Evolutionary conservation across 139 green algal species (phyloP), one percentile per base, ranked within the genome.

Genomic region (Dunaliella sp.): DNA sequence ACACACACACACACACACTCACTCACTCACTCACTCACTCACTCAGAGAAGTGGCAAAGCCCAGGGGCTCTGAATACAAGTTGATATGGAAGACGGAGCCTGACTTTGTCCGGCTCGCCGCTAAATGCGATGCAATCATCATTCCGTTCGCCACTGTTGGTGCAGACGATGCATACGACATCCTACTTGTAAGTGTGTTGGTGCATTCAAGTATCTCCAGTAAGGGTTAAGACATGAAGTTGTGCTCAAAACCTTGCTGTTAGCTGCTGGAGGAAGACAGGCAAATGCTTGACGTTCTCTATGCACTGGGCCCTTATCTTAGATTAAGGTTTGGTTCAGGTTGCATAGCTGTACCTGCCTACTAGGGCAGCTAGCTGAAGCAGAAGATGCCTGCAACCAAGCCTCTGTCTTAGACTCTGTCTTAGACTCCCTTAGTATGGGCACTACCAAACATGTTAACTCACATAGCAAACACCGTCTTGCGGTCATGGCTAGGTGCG

Each of bases 81-180:
- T 89, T 98, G 38, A 86, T 95, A 36, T 98, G 95, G 95, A 92
- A 88, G 86, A 89, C 94, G 0, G 90, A 85, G 48, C 90, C 90
- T 0, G 95, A 98, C 88, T 97, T 98, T 88, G 93, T 97, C 80
- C 90, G 95, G 28, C 90, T 97, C 88, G 95, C 95, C 2, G 88
- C 91, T 36, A 91, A 89, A 38, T 88, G 90, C 59, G 88, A 89
- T 28, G 94, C 94, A 2, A 88, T 94, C 48, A 96, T 97, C 57
- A 93, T 97, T 76, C 93, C 95, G 16, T 95, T 97, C 86, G 90
- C 92, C 7, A 90, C 92, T 21, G 89, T 97, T 28, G 94, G 94
- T 25, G 92, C 87, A 3, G 94, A 97, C 74, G 94, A 97, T 65
- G 90, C 90, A 24, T 93, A 92, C 59, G 90, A 94, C 25, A 80